Evolutionary conservation across 768 basidiomycete genomes (phyloP).

Genomic region (Pisolithus sp.): DNA sequence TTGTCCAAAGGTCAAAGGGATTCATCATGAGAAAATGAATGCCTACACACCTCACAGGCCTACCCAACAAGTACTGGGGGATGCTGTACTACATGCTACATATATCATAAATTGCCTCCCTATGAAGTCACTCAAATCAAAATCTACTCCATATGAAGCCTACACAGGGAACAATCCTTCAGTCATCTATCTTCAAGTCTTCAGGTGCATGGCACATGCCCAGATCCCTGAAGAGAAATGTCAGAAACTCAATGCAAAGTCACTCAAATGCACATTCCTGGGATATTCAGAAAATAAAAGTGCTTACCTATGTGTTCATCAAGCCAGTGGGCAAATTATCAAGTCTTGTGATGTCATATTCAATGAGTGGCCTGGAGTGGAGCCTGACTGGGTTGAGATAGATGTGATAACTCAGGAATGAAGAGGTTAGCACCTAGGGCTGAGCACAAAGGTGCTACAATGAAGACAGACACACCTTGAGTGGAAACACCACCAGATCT

Average conservation of each 20-base stretch:
- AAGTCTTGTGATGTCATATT: background rate
- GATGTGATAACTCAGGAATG: background rate
- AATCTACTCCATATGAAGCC: conserved; percentile 19
- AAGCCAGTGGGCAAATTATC: background rate
- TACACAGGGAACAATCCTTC: conserved; percentile 16
- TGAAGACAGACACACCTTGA: no score
- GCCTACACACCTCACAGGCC: conserved; percentile 23
- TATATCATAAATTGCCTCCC: background rate
- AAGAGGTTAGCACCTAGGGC: no score
- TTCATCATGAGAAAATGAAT: conserved; percentile 12
- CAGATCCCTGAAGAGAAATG: conserved; percentile 16
- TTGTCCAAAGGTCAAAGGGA: conserved; percentile 8
- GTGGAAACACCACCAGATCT: no score
- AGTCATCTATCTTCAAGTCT: conserved; percentile 11
- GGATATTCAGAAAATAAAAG: background rate
- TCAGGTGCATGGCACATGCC: conserved; percentile 23
- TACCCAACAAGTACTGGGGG: conserved; percentile 2
- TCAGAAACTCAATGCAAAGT: background rate
- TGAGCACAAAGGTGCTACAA: no score
- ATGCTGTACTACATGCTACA: background rate
- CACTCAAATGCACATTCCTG: background rate
- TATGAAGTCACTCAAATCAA: background rate
- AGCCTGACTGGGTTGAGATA: background rate
- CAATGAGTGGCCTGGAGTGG: background rate
- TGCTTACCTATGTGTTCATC: background rate